A percentile compares a stretch with the other conserved stretches of the same genome.
phyloP scores from a whole-genome alignment of 805 yeast species.

The Candida endomychidarum region DNA sequence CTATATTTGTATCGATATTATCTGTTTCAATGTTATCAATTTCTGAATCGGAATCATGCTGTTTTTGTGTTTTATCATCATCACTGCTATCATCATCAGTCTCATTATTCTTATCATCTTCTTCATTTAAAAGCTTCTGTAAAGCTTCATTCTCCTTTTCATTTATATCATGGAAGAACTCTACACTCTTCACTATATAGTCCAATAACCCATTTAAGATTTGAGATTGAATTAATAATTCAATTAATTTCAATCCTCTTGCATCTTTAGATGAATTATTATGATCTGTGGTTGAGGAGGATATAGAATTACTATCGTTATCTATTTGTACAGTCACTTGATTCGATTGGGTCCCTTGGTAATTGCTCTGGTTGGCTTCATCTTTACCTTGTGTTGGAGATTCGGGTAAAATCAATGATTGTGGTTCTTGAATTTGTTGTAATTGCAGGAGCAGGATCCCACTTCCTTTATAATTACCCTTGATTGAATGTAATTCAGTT shows the following conservation, averaged over 20 bases:
- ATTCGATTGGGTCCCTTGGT: background rate
- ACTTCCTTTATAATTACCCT: constrained; percentile 32
- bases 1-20: constrained; percentile 8
- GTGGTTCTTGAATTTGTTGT: constrained; percentile 13
- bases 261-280: constrained; percentile 28
- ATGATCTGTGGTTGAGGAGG: constrained; percentile 33
- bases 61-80: background rate
- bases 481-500: constrained; percentile 37
- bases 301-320: constrained; percentile 32
- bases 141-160: constrained; percentile 24
- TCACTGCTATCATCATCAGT: background rate
- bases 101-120: constrained; percentile 8
- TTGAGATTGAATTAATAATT: constrained; percentile 76
- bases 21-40: constrained; percentile 2
- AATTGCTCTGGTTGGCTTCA: background rate
- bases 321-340: constrained; percentile 1
- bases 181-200: constrained; percentile 55
- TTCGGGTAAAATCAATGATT: background rate
- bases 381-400: background rate
- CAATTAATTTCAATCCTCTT: constrained; percentile 58
- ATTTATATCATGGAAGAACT: constrained; percentile 36
- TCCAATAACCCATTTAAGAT: constrained; percentile 67
- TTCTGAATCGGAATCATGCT: background rate
- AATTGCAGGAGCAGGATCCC: constrained; percentile 31
- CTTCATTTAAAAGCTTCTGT: constrained; percentile 16